Evolutionary conservation across 2,329 filamentous ascomycete species (phyloP), one percentile per base, ranked within the genome.

Genomic region (Arthrobotrys entomopaga): DNA sequence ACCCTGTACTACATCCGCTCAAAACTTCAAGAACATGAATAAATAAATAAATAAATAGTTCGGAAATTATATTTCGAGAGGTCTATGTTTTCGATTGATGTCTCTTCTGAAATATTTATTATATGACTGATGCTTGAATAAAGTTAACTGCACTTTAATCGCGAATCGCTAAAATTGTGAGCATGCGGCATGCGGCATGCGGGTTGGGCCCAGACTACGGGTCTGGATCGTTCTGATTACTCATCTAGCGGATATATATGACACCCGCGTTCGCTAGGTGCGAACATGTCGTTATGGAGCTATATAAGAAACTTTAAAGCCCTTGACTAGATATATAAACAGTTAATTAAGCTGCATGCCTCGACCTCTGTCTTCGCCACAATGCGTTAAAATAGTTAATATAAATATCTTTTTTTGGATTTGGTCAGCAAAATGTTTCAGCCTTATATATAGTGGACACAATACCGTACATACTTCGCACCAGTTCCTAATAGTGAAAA

Each of bases 221-320:
- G n/a, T n/a, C n/a, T n/a, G n/a, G n/a, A n/a, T 26, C 24, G 7
- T 26, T 26, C 24, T 61, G 65, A 69, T 69, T 69, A 69, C 56
- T 69, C 46, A 69, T 69, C 50, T 26, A 38, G 5, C 15, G 34
- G 46, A 69, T 61, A 60, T 69, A 20, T 38, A 54, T 40, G 7
- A 26, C n/a, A n/a, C n/a, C 7, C 24, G 24, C 24, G 24, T 69
- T 69, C 65, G 65, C 56, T 8, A 43, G 58, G 49, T 38, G 65
- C 65, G 65, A 69, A 67, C 54, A 20, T 19, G 38, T 46, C 56
- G 49, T 13, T 16, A 43, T 3, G 34, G 7, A 40, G 34, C 13
- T 7, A 6, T 7, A 40, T 13, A 40, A 40, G 34, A 40, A 40
- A n/a, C n/a, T n/a, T n/a, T n/a, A n/a, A n/a, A n/a, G n/a, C n/a